Evolutionary conservation across 345 rosid species (phyloP).

Genomic region (Moringa oleifera): DNA sequence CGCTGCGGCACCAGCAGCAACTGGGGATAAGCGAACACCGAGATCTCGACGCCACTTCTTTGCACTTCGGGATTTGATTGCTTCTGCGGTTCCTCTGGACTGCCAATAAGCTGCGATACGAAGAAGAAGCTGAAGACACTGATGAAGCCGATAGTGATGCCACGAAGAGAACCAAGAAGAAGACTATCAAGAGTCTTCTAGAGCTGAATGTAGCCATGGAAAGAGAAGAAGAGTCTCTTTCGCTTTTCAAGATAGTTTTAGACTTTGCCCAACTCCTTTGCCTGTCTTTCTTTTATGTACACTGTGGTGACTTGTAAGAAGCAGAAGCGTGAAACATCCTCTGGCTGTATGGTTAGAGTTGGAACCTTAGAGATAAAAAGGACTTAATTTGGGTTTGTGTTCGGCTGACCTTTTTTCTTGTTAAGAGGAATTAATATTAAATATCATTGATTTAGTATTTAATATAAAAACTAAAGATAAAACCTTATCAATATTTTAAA

Average conservation of each 20-base stretch:
- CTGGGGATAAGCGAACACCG: conserved; percentile 49
- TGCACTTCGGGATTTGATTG: conserved; percentile 47
- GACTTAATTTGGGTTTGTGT: too few species aligned
- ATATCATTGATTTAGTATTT: too few species aligned
- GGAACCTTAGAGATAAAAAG: too few species aligned
- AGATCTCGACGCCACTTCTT: conserved; percentile 48
- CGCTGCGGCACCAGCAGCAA: conserved; percentile 79
- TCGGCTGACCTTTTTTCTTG: too few species aligned
- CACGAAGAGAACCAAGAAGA: conserved; percentile 18
- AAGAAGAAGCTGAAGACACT: conserved; percentile 1
- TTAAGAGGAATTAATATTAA: too few species aligned
- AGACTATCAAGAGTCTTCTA: conserved; percentile 9
- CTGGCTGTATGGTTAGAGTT: too few species aligned
- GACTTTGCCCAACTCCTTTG: too few species aligned
- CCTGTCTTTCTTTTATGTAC: too few species aligned
- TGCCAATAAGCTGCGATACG: conserved; percentile 29
- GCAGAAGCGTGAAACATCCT: too few species aligned
- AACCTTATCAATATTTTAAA: too few species aligned
- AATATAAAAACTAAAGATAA: too few species aligned
- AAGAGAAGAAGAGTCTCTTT: neutral
- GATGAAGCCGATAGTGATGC: conserved; percentile 13
- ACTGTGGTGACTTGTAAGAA: too few species aligned
- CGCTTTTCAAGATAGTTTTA: neutral
- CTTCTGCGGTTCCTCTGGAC: conserved; percentile 25
- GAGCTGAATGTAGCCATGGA: conserved; percentile 15